Base-by-base conservation (phyloP, 176 grass and related monocot species). In the Rhynchospora breviuscula region DNA sequence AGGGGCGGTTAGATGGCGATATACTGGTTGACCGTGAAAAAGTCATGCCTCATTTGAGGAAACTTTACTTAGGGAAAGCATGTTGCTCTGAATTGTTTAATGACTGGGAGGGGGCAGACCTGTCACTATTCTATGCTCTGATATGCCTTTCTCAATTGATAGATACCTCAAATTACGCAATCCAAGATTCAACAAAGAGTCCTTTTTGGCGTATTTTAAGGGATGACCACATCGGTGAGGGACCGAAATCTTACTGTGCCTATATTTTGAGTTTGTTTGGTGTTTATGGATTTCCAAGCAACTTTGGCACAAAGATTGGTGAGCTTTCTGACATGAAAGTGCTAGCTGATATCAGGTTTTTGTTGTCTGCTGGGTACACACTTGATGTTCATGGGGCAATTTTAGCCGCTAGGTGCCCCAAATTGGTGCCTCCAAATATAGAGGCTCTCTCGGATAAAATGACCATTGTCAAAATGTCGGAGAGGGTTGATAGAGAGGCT, bases 181-280 rank as follows among this genome's bases (percentile, higher is more conserved):
- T 66, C 74, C 51, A 85, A 86, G 80, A 87, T 61, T 62, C 79
- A 74, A 79, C 89, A 57, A 81, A 92, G 47, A 69, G 54, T 83
- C 66, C 79, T 75, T 87, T 94, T 59, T 85, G 90, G n/a, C 26
- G 63, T 87, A 90, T 90, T 7, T 88, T 91, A 79, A 44, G 69
- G 76, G 83, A 90, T 69, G 88, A 72, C 69, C 67, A 88, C 66
- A 66, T 67, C 29, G 79, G 86, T 43, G 47, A 80, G 57, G 92
- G 90, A 19, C 84, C 88, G 8, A 93, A 64, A 89, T 91, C 74
- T 62, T 94, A 93, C 83, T 84, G 87, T 89, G 82, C 73, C 52
- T 89, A 88, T 89, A 91, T 90, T 68, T 85, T 94, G 90, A 91
- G 90, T 81, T 93, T 94, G 21, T 98, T 89, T 94, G 95, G 95